Evolutionary conservation across 257 asterid genomes (phyloP).

Genomic region (Perilla frutescens): DNA sequence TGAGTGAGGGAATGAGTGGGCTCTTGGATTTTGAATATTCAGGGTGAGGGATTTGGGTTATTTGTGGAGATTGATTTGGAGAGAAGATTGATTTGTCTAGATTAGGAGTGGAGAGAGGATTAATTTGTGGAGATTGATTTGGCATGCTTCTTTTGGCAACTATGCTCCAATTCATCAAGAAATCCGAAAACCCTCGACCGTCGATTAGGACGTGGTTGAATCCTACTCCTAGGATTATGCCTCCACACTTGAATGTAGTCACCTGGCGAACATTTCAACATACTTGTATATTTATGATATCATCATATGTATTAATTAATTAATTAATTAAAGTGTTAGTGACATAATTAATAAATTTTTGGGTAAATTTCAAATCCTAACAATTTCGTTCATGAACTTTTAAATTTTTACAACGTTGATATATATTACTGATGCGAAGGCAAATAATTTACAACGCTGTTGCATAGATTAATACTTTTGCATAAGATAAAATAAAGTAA

Average conservation of each 20-base stretch:
- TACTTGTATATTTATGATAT: neutral
- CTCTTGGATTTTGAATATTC: neutral
- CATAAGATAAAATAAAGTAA: too few relatives aligned
- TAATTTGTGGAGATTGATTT: neutral
- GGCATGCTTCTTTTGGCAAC: neutral
- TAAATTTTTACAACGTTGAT: too few relatives aligned
- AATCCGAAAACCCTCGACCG: neutral
- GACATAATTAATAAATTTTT: neutral
- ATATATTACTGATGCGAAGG: too few relatives aligned
- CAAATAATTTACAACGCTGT: too few relatives aligned
- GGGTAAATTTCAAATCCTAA: too few relatives aligned
- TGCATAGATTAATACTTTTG: too few relatives aligned
- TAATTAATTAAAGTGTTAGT: too few relatives aligned
- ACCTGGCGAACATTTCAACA: neutral
- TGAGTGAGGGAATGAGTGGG: neutral
- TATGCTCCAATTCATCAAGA: neutral
- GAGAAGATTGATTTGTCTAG: slow-evolving; percentile 2
- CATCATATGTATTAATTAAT: neutral
- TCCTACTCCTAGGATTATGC: slow-evolving; percentile 18
- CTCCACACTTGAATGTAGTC: slow-evolving; percentile 20
- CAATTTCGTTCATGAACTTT: too few relatives aligned
- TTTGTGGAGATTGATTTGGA: neutral
- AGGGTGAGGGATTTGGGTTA: neutral
- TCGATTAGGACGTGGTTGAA: slow-evolving; percentile 14
- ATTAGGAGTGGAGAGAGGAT: neutral